Conservation (phyloP, 495 filamentous ascomycete species). For the Podospora tetraspora region DNA sequence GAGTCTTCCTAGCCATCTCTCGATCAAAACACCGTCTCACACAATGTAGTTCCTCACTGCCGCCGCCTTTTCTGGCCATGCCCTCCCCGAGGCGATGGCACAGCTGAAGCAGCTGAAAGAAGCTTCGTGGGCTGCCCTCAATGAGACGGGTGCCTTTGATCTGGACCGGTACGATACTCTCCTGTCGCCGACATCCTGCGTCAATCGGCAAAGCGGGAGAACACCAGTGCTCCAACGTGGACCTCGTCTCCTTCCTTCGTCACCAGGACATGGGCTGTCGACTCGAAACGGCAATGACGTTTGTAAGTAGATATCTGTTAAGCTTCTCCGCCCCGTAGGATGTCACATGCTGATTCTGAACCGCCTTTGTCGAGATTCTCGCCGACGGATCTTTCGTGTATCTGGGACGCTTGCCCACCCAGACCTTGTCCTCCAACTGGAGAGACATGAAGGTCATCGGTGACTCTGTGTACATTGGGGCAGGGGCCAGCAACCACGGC, state of each 20-base stretch:
- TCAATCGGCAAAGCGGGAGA: slow-evolving; percentile 21
- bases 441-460: slow-evolving; percentile 42
- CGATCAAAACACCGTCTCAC: background rate
- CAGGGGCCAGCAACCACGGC: slow-evolving; percentile 40
- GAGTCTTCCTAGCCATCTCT: background rate
- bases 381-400: slow-evolving; percentile 38
- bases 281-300: slow-evolving; percentile 18
- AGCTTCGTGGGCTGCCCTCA: slow-evolving; percentile 6
- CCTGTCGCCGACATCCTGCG: slow-evolving; percentile 1
- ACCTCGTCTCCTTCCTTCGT: slow-evolving; percentile 15
- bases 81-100: slow-evolving; percentile 17
- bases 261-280: slow-evolving; percentile 20
- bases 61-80: background rate
- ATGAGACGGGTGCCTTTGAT: slow-evolving; percentile 11
- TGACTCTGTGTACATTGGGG: slow-evolving; percentile 42
- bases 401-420: slow-evolving; percentile 43
- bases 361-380: slow-evolving; percentile 43
- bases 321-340: background rate
- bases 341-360: slow-evolving; percentile 12
- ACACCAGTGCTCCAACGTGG: slow-evolving; percentile 18
- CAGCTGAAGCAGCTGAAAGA: slow-evolving; percentile 11
- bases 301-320: slow-evolving; percentile 1
- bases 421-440: slow-evolving; percentile 35
- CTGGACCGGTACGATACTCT: slow-evolving; percentile 8
- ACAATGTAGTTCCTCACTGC: slow-evolving; percentile 2